Evolutionary conservation across 1,284 basidiomycete genomes (phyloP).

Genomic region (Pseudozyma thailandica): DNA sequence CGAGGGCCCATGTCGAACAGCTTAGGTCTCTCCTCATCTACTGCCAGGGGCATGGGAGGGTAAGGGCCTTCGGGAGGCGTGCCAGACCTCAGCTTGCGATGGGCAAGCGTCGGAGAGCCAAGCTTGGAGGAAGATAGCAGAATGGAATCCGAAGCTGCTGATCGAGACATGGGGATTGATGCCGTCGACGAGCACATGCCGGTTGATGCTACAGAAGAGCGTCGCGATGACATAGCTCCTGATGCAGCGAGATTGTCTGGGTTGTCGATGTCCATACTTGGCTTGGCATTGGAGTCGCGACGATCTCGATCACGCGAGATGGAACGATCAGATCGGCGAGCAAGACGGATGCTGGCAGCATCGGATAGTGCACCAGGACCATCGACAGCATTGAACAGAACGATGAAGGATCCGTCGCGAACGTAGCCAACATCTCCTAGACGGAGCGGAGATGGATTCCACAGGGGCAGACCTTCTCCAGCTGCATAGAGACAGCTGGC

Average conservation of each 20-base stretch:
- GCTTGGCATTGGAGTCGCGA: constrained; percentile 9
- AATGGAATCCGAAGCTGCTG: constrained; percentile 23
- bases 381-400: constrained; percentile 54
- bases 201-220: constrained; percentile 14
- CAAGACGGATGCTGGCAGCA: constrained; percentile 43
- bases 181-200: constrained; percentile 6
- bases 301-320: constrained; percentile 19
- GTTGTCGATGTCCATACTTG: constrained; percentile 21
- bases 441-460: constrained; percentile 53
- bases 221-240: constrained; percentile 8
- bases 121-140: constrained; percentile 21
- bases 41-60: constrained; percentile 52
- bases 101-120: constrained; percentile 20
- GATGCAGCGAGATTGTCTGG: not conserved
- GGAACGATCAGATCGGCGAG: constrained; percentile 32
- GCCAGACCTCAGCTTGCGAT: constrained; percentile 30
- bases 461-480: constrained; percentile 55
- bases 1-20: constrained; percentile 57
- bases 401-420: constrained; percentile 54
- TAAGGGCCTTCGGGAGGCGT: constrained; percentile 41
- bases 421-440: constrained; percentile 55
- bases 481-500: constrained; percentile 45
- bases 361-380: constrained; percentile 32
- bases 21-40: constrained; percentile 47
- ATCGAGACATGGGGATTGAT: constrained; percentile 10